phyloP scores from a whole-genome alignment of 176 grass and related monocot genomes.

The Puccinellia tenuiflora region DNA sequence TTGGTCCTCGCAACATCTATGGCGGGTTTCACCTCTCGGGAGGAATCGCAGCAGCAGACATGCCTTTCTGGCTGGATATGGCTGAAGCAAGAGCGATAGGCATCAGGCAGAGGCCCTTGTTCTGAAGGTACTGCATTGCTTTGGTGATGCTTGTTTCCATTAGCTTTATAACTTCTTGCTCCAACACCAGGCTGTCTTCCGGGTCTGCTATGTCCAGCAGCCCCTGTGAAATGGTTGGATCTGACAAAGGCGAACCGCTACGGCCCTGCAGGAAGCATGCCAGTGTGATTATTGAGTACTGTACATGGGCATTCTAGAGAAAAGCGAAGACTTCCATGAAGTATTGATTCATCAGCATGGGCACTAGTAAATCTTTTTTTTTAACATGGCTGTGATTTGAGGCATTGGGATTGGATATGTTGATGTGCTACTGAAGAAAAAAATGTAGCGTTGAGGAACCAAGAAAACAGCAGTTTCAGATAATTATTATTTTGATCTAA shows the following conservation, averaged over 20 bases:
- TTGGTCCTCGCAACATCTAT: neutral
- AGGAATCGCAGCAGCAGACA: constrained; percentile 14
- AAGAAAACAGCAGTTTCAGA: neutral
- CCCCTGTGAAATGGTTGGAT: constrained; percentile 25
- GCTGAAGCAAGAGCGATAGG: constrained; percentile 73
- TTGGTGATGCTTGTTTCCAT: constrained; percentile 72
- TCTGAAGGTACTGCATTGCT: constrained; percentile 82
- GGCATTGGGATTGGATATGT: neutral
- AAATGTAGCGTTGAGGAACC: neutral
- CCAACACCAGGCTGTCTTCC: constrained; percentile 44
- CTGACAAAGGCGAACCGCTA: neutral
- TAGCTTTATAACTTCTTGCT: constrained; percentile 63
- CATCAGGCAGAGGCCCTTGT: constrained; percentile 82
- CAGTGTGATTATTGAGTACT: neutral
- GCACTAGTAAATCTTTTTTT: neutral
- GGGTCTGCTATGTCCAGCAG: constrained; percentile 20
- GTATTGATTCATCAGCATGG: neutral
- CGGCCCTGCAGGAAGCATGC: constrained; percentile 9
- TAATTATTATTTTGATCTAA: neutral
- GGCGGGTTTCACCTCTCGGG: constrained; percentile 29
- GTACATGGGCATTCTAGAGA: neutral
- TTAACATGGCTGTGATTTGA: neutral
- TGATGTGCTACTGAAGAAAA: neutral
- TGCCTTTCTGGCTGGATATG: constrained; percentile 59
- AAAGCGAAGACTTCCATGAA: neutral